Evolutionary conservation across 148 eudicot genomes (phyloP).

Genomic region (Chenopodium berlandieri): DNA sequence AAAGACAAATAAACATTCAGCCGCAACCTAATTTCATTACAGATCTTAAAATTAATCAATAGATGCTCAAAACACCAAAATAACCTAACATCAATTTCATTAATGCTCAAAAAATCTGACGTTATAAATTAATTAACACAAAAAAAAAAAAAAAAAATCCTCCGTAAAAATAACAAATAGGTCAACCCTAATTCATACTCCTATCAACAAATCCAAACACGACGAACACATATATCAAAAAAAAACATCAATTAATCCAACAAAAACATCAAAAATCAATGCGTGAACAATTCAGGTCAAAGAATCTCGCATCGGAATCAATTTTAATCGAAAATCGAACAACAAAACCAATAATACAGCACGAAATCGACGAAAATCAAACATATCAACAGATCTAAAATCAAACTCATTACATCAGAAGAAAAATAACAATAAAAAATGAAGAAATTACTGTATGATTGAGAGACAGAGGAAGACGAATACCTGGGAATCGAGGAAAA

Average conservation of each 20-base stretch:
- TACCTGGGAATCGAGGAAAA: background rate
- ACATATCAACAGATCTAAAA: background rate
- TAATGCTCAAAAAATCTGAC: too few species aligned
- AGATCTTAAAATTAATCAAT: background rate
- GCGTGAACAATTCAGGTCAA: background rate
- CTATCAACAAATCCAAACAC: background rate
- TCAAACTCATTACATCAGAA: background rate
- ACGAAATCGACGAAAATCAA: background rate
- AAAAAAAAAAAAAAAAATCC: background rate
- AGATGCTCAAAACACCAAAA: too few species aligned
- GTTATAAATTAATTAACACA: too few species aligned
- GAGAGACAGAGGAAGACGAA: background rate
- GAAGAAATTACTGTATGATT: background rate
- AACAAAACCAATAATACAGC: background rate
- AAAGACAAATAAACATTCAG: too few species aligned
- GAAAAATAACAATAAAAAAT: background rate
- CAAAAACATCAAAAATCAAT: background rate
- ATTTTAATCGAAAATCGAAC: background rate
- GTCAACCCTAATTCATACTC: background rate
- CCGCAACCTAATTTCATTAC: background rate
- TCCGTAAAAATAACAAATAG: background rate
- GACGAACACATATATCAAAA: background rate
- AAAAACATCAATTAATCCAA: background rate
- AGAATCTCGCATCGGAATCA: background rate
- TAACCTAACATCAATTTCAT: background rate